phyloP scores from a whole-genome alignment of 139 green algal species.

The Tetratostichococcus sp. region DNA sequence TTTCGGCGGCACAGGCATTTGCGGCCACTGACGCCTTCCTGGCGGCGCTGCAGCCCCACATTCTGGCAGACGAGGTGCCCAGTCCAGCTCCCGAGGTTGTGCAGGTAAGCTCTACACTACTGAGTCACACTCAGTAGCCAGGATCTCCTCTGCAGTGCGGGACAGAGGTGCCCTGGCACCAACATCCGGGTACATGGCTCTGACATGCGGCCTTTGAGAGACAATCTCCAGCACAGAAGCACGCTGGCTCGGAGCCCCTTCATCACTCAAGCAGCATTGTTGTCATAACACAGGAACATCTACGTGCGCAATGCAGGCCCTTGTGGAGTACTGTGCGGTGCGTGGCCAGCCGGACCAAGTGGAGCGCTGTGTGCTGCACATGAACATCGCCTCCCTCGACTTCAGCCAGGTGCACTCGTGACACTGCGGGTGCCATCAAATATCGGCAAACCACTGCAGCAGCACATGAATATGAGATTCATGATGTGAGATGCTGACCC shows the following conservation, averaged over 20 bases:
- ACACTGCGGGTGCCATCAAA: too few species aligned
- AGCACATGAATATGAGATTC: too few species aligned
- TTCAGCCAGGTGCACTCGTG: slow-evolving; percentile 72
- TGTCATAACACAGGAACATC: background rate
- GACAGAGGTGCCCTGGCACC: too few species aligned
- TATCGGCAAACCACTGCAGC: too few species aligned
- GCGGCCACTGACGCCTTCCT: slow-evolving; percentile 34
- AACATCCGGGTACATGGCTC: too few species aligned
- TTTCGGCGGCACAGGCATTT: background rate
- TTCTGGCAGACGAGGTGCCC: slow-evolving; percentile 51
- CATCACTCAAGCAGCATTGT: too few species aligned
- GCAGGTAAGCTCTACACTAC: slow-evolving; percentile 35
- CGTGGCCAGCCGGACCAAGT: slow-evolving; percentile 49
- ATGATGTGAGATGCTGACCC: too few species aligned
- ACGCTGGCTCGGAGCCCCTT: too few species aligned
- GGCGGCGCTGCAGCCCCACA: slow-evolving; percentile 41
- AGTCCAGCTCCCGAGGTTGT: slow-evolving; percentile 64
- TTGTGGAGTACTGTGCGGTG: slow-evolving; percentile 73
- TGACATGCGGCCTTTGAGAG: too few species aligned
- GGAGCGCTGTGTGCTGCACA: slow-evolving; percentile 81
- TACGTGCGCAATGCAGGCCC: slow-evolving; percentile 34
- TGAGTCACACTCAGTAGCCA: too few species aligned
- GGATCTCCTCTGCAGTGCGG: too few species aligned
- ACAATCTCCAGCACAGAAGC: too few species aligned
- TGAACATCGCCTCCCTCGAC: slow-evolving; percentile 81